Base-by-base conservation (phyloP, 257 asterid species). In the Voacanga thouarsii region DNA sequence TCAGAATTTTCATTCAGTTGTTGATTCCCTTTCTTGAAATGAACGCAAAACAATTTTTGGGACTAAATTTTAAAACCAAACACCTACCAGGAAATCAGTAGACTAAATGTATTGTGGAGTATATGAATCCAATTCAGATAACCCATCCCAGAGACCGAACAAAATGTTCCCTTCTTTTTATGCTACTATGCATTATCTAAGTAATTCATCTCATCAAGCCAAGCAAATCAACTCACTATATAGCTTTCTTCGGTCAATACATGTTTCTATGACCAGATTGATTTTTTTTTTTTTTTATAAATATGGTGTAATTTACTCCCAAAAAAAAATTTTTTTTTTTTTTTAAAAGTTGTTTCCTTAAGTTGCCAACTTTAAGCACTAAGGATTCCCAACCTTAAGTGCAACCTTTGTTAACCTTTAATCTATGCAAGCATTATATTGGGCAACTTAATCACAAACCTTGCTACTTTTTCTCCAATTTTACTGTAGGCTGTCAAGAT, bases 391-490 rank as follows among this genome's bases (percentile, higher is more conserved):
- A 66, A 66, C 49, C 49, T 66, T 15, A 16, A 15, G 55, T 49
- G 55, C 14, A 7, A 49, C 55, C 14, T 5, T 49, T 7, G 14
- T 49, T 49, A 12, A 6, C 11, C 15, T 18, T 41, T 66, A 0
- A 0, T 3, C 47, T 37, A 37, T 39, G 71, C 50, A 66, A 66
- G 77, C 30, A 63, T 49, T 33, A 33, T 2, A 33, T 33, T 33
- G 73, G 47, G 63, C 11, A 37, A 21, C 49, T 24, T 63, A 74
- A 79, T 56, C 37, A 68, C 92, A 61, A 83, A 94, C 98, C 99
- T 93, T 81, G 94, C 96, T 61, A 87, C 88, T 68, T 87, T 89
- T 82, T 93, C 99, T 81, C 92, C 97, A 80, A 87, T 79, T 72
- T 73, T 76, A 82, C 96, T 64, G 81, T 88, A 89, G 63, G 94